Conservation (phyloP, 1,284 basidiomycete genomes). For the Albatrellus sp. region DNA sequence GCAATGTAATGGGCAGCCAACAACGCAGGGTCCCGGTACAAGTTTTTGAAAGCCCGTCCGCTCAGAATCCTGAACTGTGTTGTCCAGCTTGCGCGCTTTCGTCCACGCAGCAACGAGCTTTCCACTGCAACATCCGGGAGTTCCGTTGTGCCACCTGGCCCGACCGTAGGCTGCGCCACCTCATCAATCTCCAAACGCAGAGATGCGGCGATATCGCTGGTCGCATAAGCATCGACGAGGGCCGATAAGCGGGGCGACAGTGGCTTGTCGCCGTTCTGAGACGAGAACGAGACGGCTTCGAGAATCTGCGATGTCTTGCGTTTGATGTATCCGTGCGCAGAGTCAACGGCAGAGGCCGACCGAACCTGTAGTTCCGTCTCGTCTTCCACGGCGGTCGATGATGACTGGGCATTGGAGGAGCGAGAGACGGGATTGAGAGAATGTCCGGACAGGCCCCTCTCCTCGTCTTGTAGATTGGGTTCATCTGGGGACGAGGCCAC, state of each 20-base stretch:
- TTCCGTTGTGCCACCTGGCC: conserved; percentile 23
- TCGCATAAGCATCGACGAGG: conserved; percentile 65
- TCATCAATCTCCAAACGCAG: conserved; percentile 57
- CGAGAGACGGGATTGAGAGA: conserved; percentile 16
- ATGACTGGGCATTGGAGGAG: conserved; percentile 21
- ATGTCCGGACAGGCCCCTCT: conserved; percentile 28
- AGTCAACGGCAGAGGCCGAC: conserved; percentile 32
- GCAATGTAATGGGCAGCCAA: conserved; percentile 85
- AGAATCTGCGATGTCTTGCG: conserved; percentile 70
- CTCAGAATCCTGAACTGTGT: conserved; percentile 91
- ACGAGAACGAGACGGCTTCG: conserved; percentile 45
- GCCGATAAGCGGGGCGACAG: conserved; percentile 57
- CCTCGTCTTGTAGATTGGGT: conserved; percentile 47
- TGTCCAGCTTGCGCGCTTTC: conserved; percentile 74
- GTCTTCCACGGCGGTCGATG: conserved; percentile 23
- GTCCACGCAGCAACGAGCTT: conserved; percentile 57
- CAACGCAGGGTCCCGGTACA: conserved; percentile 88
- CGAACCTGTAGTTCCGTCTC: conserved; percentile 44
- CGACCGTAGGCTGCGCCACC: conserved; percentile 23
- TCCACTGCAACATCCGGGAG: conserved; percentile 56
- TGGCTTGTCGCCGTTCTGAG: conserved; percentile 23
- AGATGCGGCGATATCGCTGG: conserved; percentile 52
- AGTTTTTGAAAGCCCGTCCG: conserved; percentile 95
- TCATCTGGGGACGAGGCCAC: conserved; percentile 24
- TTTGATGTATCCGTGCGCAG: conserved; percentile 43